Conservation (phyloP, 2,329 filamentous ascomycete species). For the Botrytis hyacinthi region DNA sequence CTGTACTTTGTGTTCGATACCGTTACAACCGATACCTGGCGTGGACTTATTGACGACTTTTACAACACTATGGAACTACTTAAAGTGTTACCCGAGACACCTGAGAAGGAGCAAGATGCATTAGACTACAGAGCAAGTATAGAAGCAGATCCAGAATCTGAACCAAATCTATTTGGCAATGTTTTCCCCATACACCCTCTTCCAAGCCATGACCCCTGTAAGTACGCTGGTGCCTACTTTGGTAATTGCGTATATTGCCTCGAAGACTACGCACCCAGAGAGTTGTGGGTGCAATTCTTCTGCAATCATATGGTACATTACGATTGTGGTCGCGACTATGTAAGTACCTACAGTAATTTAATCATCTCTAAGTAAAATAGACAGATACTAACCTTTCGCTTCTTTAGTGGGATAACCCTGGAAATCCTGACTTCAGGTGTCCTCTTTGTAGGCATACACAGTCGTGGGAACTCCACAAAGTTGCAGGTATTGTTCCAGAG, state of each 20-base stretch:
- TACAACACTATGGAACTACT: conserved; percentile 15
- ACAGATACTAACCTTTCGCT: neutral
- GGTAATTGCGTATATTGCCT: conserved; percentile 22
- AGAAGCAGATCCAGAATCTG: conserved; percentile 7
- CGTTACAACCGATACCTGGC: neutral
- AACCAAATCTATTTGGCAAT: conserved; percentile 1
- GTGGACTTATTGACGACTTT: conserved; percentile 18
- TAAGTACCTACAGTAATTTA: neutral
- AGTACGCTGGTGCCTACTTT: neutral
- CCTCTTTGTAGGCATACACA: conserved; percentile 19
- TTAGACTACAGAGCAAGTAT: neutral
- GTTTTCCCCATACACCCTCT: conserved; percentile 16
- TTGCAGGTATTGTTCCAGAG: conserved; percentile 22
- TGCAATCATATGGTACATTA: conserved; percentile 28
- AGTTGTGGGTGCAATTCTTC: conserved; percentile 21
- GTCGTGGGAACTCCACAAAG: conserved; percentile 8
- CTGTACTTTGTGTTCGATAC: conserved; percentile 27
- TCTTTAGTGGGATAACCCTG: conserved; percentile 19
- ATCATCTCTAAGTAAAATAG: neutral
- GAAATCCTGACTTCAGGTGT: conserved; percentile 17
- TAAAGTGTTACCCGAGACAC: neutral
- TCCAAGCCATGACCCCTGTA: neutral
- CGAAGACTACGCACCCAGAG: conserved; percentile 1
- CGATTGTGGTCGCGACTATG: conserved; percentile 17
- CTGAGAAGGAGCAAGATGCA: neutral